Conservation (phyloP, 495 filamentous ascomycete species). For the Xylona heveae region DNA sequence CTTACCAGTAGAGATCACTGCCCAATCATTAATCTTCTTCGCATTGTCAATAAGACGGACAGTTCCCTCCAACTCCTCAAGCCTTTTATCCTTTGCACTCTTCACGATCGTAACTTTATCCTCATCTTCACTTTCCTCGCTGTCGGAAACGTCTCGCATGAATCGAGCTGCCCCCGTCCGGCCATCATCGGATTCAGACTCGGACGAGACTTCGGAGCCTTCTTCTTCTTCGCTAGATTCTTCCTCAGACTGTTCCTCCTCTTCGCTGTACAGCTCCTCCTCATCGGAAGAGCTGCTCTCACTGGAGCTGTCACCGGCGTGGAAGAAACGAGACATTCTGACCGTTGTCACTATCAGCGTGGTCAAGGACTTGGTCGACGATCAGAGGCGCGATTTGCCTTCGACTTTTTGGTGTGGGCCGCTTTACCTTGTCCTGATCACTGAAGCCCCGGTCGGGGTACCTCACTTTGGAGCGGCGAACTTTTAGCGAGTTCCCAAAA, state of each 20-base stretch:
- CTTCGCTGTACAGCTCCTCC: slow-evolving; percentile 8
- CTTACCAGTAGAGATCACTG: slow-evolving; percentile 70
- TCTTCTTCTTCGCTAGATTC: slow-evolving; percentile 38
- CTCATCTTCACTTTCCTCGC: slow-evolving; percentile 69
- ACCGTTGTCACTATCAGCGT: too few species aligned
- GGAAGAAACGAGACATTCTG: slow-evolving; percentile 92
- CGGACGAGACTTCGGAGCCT: slow-evolving; percentile 21
- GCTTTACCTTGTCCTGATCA: too few species aligned
- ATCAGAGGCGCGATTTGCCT: too few species aligned
- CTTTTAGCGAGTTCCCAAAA: too few species aligned
- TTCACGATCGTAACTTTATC: slow-evolving; percentile 67
- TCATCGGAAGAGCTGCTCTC: slow-evolving; percentile 42
- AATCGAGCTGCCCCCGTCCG: slow-evolving; percentile 53
- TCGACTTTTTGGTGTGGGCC: too few species aligned
- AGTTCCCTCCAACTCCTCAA: slow-evolving; percentile 80
- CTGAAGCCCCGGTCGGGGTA: too few species aligned
- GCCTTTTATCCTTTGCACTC: slow-evolving; percentile 92
- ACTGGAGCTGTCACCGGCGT: slow-evolving; percentile 77
- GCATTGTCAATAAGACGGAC: slow-evolving; percentile 87
- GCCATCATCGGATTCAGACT: slow-evolving; percentile 35
- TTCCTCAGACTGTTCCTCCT: slow-evolving; percentile 19
- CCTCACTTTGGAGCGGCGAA: too few species aligned
- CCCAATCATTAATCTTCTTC: slow-evolving; percentile 94
- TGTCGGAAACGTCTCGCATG: slow-evolving; percentile 51
- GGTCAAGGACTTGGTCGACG: too few species aligned